Conservation (phyloP, 176 grass and related monocot species). For the Aegilops sharonensis region DNA sequence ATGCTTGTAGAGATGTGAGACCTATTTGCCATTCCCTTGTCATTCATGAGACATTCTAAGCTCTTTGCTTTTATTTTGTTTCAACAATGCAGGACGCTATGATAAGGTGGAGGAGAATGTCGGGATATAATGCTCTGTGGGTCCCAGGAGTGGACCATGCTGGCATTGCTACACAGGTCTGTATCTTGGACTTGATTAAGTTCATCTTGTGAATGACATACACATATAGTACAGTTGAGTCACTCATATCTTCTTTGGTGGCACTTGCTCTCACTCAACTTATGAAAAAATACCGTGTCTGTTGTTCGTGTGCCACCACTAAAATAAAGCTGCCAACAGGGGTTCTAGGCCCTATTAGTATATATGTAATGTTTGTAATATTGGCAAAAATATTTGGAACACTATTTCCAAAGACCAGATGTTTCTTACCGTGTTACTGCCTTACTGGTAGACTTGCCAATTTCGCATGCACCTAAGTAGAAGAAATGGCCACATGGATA, state of each 20-base stretch:
- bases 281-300: neutral
- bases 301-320: neutral
- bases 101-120: constrained; percentile 90
- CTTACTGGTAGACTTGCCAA: neutral
- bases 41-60: constrained; percentile 12
- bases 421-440: neutral
- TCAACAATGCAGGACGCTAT: constrained; percentile 69
- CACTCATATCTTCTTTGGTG: neutral
- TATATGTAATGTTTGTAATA: neutral
- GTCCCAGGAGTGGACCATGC: constrained; percentile 95
- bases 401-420: neutral
- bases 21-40: neutral
- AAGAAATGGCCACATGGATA: neutral
- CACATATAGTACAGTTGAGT: constrained; percentile 4
- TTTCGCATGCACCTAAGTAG: neutral
- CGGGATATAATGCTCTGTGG: constrained; percentile 89
- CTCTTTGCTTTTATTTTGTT: neutral
- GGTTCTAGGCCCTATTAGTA: constrained; percentile 13
- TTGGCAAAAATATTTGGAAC: neutral
- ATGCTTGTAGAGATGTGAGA: neutral
- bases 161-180: constrained; percentile 96
- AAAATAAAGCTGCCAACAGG: neutral
- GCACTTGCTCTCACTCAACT: neutral
- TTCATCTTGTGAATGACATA: constrained; percentile 2
- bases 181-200: constrained; percentile 17